Conservation (phyloP, 202 grass and related monocot genomes). For the Schoenoplectus triqueter region DNA sequence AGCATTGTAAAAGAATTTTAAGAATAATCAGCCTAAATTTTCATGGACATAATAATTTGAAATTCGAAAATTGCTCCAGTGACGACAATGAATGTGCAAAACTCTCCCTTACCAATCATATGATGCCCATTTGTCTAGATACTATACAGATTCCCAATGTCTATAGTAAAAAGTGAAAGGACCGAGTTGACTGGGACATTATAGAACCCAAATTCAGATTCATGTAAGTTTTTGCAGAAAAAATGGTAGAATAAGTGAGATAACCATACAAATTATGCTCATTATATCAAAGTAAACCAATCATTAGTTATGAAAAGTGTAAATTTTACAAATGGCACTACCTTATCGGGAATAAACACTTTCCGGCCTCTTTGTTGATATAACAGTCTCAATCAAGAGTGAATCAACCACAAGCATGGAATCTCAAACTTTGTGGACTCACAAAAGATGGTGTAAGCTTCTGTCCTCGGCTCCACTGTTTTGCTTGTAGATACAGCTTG, state of each 20-base stretch:
- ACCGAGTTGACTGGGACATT: constrained; percentile 32
- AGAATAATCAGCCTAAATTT: constrained; percentile 6
- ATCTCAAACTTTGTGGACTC: constrained; percentile 26
- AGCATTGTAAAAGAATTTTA: not conserved
- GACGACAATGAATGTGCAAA: not conserved
- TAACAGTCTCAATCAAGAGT: constrained; percentile 35
- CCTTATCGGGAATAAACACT: constrained; percentile 38
- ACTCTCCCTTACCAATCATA: constrained; percentile 25
- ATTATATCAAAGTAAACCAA: constrained; percentile 34
- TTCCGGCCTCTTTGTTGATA: constrained; percentile 32
- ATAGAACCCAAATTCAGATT: not conserved
- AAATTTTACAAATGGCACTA: constrained; percentile 29
- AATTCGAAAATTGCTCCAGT: constrained; percentile 6
- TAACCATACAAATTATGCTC: not conserved
- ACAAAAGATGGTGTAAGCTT: constrained; percentile 3
- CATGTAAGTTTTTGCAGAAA: not conserved
- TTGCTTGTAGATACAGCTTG: not conserved
- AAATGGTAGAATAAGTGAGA: not conserved
- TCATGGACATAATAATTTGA: constrained; percentile 21
- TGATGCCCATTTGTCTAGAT: not conserved
- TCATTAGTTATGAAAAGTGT: constrained; percentile 22
- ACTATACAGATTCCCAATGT: constrained; percentile 1
- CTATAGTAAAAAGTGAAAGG: constrained; percentile 8
- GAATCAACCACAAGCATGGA: constrained; percentile 36
- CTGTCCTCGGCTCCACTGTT: constrained; percentile 3